phyloP scores from a whole-genome alignment of 208 protist genomes.

The Naegleria fowleri region DNA sequence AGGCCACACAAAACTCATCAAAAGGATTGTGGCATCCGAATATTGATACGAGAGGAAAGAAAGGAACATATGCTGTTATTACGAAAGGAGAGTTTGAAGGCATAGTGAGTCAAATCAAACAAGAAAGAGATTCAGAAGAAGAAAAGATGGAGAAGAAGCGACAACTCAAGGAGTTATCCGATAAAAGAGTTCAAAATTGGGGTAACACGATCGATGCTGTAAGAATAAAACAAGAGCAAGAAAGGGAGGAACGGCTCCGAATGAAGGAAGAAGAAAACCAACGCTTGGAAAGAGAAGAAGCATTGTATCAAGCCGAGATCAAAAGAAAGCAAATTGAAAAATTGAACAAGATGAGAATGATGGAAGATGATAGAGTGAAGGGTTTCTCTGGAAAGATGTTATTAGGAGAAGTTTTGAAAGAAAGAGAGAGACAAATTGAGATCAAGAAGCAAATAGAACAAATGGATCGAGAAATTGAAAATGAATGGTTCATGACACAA shows the following conservation, averaged over 20 bases:
- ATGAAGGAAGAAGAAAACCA: neutral
- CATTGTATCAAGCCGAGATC: neutral
- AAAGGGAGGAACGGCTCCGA: neutral
- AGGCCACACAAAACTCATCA: neutral
- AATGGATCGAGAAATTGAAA: neutral
- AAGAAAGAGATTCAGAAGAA: neutral
- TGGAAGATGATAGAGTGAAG: neutral
- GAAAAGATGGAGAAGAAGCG: neutral
- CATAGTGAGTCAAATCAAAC: neutral
- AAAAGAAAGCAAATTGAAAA: constrained; percentile 24
- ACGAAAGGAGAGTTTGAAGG: neutral
- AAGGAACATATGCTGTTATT: neutral
- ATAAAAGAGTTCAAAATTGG: neutral
- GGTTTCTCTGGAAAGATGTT: neutral
- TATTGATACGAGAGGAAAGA: neutral
- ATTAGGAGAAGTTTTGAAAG: neutral
- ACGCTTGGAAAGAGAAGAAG: constrained; percentile 5
- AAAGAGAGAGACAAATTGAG: neutral
- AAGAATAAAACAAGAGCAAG: neutral
- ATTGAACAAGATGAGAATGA: neutral
- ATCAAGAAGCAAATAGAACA: neutral
- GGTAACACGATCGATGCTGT: constrained; percentile 4
- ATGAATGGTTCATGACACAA: neutral
- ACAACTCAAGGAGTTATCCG: neutral
- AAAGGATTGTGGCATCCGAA: neutral